phyloP scores from a whole-genome alignment of 805 yeast species.

The Metschnikowia lachancei region DNA sequence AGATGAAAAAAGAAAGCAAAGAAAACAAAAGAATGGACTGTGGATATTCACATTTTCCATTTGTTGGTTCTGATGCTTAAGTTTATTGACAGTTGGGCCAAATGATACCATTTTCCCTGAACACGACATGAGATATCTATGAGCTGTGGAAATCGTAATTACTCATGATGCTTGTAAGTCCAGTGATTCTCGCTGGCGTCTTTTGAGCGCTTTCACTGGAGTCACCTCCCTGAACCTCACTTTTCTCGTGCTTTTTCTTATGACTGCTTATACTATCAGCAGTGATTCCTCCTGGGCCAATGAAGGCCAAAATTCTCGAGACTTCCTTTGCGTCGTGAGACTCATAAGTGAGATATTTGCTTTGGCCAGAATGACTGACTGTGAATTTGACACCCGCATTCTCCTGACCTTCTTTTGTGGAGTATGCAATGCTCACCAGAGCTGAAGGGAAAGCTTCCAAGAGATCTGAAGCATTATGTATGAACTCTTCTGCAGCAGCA shows the following conservation, averaged over 20 bases:
- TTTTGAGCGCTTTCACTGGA: conserved; percentile 7
- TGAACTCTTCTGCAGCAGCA: conserved; percentile 23
- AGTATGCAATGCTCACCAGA: conserved; percentile 38
- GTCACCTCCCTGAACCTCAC: conserved; percentile 12
- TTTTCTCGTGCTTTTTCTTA: conserved; percentile 21
- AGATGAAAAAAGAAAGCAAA: too few species aligned
- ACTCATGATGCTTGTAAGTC: conserved; percentile 42
- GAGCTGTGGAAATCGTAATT: conserved; percentile 29
- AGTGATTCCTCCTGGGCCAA: conserved; percentile 65
- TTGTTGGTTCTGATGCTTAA: too few species aligned
- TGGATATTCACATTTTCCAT: too few species aligned
- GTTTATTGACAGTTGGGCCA: too few species aligned
- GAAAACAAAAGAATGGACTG: too few species aligned
- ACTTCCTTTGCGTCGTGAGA: conserved; percentile 70
- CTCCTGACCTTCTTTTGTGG: conserved; percentile 29
- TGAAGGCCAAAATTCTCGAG: conserved; percentile 63
- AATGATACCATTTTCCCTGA: background rate
- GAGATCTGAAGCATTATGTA: conserved; percentile 30
- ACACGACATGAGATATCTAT: background rate
- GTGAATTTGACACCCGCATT: conserved; percentile 47
- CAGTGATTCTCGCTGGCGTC: conserved; percentile 24
- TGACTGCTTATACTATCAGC: conserved; percentile 23
- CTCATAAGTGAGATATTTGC: conserved; percentile 55
- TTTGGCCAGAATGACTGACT: conserved; percentile 62
- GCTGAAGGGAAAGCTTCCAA: conserved; percentile 39